Evolutionary conservation across 2,329 filamentous ascomycete species (phyloP).

Genomic region (Acephala macrosclerotiorum): DNA sequence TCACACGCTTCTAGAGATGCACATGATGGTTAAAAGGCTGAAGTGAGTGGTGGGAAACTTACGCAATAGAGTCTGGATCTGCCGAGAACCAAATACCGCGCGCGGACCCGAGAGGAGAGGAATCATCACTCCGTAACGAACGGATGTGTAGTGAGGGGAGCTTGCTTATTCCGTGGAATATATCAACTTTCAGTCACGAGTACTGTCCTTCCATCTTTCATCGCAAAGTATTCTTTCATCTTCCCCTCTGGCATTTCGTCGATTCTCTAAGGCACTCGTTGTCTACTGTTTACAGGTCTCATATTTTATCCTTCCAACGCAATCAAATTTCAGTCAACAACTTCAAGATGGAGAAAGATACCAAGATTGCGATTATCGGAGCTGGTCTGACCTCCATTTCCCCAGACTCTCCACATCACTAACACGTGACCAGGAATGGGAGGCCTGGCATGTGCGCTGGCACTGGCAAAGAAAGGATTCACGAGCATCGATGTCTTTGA

Average conservation of each 20-base stretch:
- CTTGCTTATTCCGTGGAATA: neutral
- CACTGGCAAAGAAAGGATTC: slow-evolving; percentile 80
- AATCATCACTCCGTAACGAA: neutral
- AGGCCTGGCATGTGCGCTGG: slow-evolving; percentile 74
- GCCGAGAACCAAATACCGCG: neutral
- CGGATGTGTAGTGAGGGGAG: neutral
- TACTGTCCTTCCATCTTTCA: neutral
- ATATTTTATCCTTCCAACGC: too few species aligned
- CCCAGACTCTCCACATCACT: neutral
- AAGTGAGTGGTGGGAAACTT: neutral
- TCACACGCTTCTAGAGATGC: neutral
- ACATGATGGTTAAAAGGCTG: neutral
- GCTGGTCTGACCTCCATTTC: slow-evolving; percentile 14
- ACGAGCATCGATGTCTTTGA: slow-evolving; percentile 78
- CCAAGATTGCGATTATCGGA: slow-evolving; percentile 19
- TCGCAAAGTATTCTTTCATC: neutral
- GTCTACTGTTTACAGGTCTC: slow-evolving; percentile 45
- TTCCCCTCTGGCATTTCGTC: neutral
- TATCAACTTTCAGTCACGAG: neutral
- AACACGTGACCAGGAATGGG: slow-evolving; percentile 70
- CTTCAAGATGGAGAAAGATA: slow-evolving; percentile 23
- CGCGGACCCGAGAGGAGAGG: neutral
- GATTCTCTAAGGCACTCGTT: neutral
- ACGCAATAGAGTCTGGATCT: neutral
- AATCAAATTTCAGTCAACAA: too few species aligned